Conservation (phyloP, 768 basidiomycete genomes). For the Mycena sanguinolenta region DNA sequence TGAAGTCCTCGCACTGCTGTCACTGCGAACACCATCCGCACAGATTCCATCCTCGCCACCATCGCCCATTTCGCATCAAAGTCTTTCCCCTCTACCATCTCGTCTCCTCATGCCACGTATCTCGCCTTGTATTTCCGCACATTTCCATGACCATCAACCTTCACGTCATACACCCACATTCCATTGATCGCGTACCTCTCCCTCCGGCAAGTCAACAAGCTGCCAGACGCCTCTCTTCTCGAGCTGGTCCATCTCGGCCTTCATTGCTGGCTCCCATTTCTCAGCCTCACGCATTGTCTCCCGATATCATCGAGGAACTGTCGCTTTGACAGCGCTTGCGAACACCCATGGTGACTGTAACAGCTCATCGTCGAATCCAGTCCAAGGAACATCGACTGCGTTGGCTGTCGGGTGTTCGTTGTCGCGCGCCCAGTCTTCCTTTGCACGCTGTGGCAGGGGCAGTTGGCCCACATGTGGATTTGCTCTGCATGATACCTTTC, state of each 20-base stretch:
- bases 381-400: not conserved
- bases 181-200: not conserved
- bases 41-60: constrained; percentile 25
- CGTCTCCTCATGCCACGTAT: constrained; percentile 41
- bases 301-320: not conserved
- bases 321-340: not conserved
- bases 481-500: no score
- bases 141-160: not conserved
- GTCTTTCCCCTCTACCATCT: constrained; percentile 8
- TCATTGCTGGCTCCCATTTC: not conserved
- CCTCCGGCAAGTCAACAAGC: not conserved
- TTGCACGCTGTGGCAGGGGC: no score
- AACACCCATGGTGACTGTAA: not conserved
- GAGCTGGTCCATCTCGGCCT: not conserved
- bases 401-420: not conserved
- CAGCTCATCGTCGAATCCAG: not conserved
- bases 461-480: no score
- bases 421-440: constrained; percentile 20
- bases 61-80: constrained; percentile 22
- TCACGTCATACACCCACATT: constrained; percentile 2
- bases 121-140: constrained; percentile 47
- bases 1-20: constrained; percentile 3
- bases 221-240: not conserved
- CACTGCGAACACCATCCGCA: constrained; percentile 24
- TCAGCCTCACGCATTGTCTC: not conserved